Conservation (phyloP, 2,329 filamentous ascomycete genomes). For the Didymellaceae sp. region DNA sequence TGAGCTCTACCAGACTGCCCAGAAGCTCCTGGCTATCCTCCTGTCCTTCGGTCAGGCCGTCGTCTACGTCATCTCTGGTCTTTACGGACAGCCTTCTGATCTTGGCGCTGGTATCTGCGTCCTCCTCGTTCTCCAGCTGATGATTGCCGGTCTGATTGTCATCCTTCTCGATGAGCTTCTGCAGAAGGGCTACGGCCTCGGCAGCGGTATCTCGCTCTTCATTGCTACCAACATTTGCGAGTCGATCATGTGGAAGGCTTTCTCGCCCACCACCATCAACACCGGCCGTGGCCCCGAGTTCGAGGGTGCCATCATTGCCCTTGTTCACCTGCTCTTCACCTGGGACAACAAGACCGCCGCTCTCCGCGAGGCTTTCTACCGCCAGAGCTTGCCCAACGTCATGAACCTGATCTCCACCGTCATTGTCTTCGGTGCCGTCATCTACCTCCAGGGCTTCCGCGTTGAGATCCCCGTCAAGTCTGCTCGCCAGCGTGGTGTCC, state of each 20-base stretch:
- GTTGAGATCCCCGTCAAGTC: conserved; percentile 99
- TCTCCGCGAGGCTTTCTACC: conserved; percentile 98
- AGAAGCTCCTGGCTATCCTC: conserved; percentile 92
- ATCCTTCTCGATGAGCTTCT: conserved; percentile 98
- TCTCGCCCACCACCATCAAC: conserved; percentile 99
- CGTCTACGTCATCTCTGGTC: conserved; percentile 92
- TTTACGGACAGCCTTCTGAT: conserved; percentile 95
- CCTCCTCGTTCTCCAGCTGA: conserved; percentile 95
- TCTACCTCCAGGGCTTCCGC: conserved; percentile 99
- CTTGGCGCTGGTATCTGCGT: conserved; percentile 98
- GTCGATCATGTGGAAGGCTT: conserved; percentile 99
- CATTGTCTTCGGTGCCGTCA: conserved; percentile 92
- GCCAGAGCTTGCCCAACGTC: conserved; percentile 98
- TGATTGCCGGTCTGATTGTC: conserved; percentile 96
- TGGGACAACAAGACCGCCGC: conserved; percentile 99
- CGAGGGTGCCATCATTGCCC: conserved; percentile 95
- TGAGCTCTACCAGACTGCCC: conserved; percentile 98
- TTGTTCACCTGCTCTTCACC: conserved; percentile 97
- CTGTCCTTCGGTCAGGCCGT: conserved; percentile 96
- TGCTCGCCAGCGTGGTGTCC: conserved; percentile 96
- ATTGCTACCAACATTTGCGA: conserved; percentile 99
- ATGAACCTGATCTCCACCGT: conserved; percentile 97
- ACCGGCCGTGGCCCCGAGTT: conserved; percentile 98
- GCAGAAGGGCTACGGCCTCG: conserved; percentile 98
- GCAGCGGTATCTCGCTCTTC: conserved; percentile 98